A percentile compares a stretch with the other conserved stretches of the same genome.
Evolutionary conservation across 345 rosid genomes (phyloP).

Genomic region (Raphanus raphanistrum): DNA sequence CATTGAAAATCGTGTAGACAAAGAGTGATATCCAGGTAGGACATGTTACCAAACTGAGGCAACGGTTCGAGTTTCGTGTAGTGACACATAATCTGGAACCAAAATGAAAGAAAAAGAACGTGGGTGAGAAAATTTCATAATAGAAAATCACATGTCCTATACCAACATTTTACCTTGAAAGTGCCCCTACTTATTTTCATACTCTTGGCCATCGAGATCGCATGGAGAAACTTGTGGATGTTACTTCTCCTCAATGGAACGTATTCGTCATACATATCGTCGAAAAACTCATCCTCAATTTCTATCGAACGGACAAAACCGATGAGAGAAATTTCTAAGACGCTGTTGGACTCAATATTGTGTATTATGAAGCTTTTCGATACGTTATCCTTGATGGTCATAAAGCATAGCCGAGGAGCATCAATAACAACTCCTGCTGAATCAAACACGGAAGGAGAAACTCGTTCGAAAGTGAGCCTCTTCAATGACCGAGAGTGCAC

Average conservation of each 20-base stretch:
- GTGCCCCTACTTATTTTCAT: neutral
- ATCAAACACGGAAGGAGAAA: neutral
- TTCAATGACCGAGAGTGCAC: neutral
- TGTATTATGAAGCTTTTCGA: neutral
- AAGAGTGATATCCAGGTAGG: neutral
- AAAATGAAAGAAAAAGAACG: neutral
- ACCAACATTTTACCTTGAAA: neutral
- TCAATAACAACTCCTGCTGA: neutral
- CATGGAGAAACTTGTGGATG: neutral
- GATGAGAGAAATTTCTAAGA: neutral
- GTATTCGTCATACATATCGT: neutral
- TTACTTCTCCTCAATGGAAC: neutral
- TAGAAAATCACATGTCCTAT: neutral
- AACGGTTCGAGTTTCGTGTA: neutral
- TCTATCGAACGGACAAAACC: neutral
- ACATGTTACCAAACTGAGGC: neutral
- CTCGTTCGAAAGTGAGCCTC: neutral
- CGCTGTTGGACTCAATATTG: neutral
- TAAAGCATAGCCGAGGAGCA: neutral
- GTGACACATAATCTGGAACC: neutral
- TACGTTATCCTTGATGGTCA: neutral
- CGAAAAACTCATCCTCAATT: neutral
- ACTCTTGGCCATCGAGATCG: neutral
- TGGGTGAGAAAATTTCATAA: neutral
- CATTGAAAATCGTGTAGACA: neutral